A percentile compares a stretch with the other conserved stretches of the same genome.
Evolutionary conservation across 805 yeast genomes (phyloP).

Genomic region (Metschnikowia hibisci): DNA sequence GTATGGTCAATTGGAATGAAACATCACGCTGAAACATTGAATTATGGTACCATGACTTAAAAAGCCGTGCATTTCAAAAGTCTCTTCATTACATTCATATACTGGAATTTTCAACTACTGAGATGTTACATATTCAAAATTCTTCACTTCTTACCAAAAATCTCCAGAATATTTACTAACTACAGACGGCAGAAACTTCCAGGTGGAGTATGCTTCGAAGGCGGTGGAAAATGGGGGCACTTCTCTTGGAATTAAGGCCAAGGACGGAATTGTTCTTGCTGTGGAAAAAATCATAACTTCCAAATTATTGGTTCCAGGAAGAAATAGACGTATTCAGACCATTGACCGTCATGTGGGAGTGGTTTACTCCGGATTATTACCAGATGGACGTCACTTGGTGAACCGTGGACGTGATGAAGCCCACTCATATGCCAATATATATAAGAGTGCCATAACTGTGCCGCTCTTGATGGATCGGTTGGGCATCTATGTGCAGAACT

Average conservation of each 20-base stretch:
- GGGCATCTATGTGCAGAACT: slow-evolving; percentile 90
- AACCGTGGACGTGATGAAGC: slow-evolving; percentile 92
- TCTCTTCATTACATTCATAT: too few species aligned
- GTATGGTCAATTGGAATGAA: too few species aligned
- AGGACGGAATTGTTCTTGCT: slow-evolving; percentile 94
- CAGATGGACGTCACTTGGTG: slow-evolving; percentile 95
- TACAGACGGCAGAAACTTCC: slow-evolving; percentile 86
- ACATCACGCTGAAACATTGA: too few species aligned
- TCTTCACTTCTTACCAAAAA: too few species aligned
- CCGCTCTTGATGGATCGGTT: slow-evolving; percentile 81
- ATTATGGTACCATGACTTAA: too few species aligned
- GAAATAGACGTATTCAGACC: slow-evolving; percentile 86
- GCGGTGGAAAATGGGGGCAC: slow-evolving; percentile 98
- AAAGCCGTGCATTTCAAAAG: too few species aligned
- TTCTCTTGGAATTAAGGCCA: slow-evolving; percentile 85
- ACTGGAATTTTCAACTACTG: too few species aligned
- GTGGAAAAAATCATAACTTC: slow-evolving; percentile 91
- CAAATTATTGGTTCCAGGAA: slow-evolving; percentile 82
- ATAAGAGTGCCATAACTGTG: slow-evolving; percentile 72
- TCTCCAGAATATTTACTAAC: slow-evolving; percentile 32
- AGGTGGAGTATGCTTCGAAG: slow-evolving; percentile 95
- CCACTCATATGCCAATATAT: slow-evolving; percentile 66
- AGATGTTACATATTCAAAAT: too few species aligned
- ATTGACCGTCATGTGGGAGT: slow-evolving; percentile 93
- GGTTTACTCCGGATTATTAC: slow-evolving; percentile 89